Evolutionary conservation across 352 stramenopile genomes (phyloP), one percentile per base, ranked within the genome.

Genomic region (Aphanomyces cochlioides): DNA sequence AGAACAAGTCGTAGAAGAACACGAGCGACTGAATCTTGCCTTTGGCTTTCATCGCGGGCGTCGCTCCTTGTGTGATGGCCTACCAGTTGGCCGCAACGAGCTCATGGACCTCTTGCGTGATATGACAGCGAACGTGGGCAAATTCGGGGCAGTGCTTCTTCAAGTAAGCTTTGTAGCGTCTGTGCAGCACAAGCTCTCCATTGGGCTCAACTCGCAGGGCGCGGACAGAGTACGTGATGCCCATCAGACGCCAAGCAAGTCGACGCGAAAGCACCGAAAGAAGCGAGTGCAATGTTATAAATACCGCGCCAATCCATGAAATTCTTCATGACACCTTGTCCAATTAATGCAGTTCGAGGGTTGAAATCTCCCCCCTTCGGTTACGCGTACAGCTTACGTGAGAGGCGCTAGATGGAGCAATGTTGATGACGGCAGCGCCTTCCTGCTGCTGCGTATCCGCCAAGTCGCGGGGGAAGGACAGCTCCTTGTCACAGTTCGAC

Each of bases 1-100:
- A 81, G 50, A 83, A 83, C 37, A 72, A 74, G 63, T 83, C 75
- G 38, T 80, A 83, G 28, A 81, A 72, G 60, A 67, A 40, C 38
- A 81, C 73, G 66, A 79, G 78, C 4, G 75, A 61, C 21, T 72
- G 72, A 13, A 69, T 43, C 3, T 73, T 43, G 10, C 47, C 47
- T 13, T 38, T 21, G 7, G 48, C 36, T 13, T 37, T 43, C 43
- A 69, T 66, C 47, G 63, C 63, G 3, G 63, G 63, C 28, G 63
- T 69, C 10, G 40, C n/a, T 5, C 63, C 63, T 4, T 13, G 43
- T 48, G 40, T 37, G 17, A 69, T 69, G 6, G 63, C 63, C 3
- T 47, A 28, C 63, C 63, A 69, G 37, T 61, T 69, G 28, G 63
- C 3, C 0, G 48, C 17, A 1, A 69, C 50, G 12, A 58, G 41